Base-by-base conservation (phyloP, 768 basidiomycete genomes). In the Russula virescens region DNA sequence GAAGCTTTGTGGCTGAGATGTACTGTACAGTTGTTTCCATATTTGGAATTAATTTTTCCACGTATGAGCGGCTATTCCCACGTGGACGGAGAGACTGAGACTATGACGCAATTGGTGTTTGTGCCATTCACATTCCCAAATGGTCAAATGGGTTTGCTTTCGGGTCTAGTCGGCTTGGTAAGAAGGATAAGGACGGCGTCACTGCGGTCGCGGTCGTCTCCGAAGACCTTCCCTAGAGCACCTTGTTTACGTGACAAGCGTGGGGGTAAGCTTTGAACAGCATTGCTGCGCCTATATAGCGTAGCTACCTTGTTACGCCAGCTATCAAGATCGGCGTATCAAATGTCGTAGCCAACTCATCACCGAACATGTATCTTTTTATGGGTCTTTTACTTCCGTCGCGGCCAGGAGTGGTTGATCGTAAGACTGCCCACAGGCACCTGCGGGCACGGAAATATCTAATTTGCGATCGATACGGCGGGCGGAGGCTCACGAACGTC, bases 21-120 rank as follows among this genome's bases (percentile, higher is more conserved):
- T 55, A 68, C 66, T 68, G 60, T 68, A 68, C 65, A 66, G 65
- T 62, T 61, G 0, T 40, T 67, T 25, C 51, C 53, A 55, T 52
- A 55, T 53, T 60, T 25, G 42, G 50, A 46, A 11, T 1, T 0
- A 1, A 19, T n/a, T 9, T 10, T 47, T 43, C 43, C 43, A 45
- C 28, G 19, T 31, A 43, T 31, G 43, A 42, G 55, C 55, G 55
- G 55, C 43, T 31, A 11, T 38, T 23, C 46, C 23, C 57, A 55
- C 42, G 54, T 55, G 26, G 10, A 11, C 38, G 13, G 10, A 10
- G 5, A 10, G 34, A 38, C 31, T 8, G 10, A 38, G 38, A 38
- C 13, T 6, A 38, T 38, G 38, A 38, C 38, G 38, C 38, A 38
- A 38, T 14, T 38, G 10, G 10, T 5, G 10, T 35, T 35, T 35